A percentile compares a stretch with the other conserved stretches of the same genome.
These are phyloP conservation scores for Nothophaeocryptopus gaeumannii DNA, from an alignment of 2,329 filamentous ascomycete genomes.

Conservation along the genomic window DNA sequence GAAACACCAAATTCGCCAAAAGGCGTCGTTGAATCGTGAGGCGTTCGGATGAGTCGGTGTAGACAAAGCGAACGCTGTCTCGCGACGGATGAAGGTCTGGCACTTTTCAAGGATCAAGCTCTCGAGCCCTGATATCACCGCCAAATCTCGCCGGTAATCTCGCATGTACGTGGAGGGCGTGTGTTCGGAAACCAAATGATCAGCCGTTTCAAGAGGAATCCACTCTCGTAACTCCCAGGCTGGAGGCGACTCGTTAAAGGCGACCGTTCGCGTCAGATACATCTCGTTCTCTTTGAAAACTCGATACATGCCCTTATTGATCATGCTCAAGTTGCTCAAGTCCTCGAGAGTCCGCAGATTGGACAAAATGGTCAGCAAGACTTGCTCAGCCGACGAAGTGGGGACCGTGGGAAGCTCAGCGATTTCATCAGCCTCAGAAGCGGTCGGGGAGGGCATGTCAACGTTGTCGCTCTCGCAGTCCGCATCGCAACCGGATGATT, in stretches of 20 bases:
- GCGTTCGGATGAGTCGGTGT: slow-evolving; percentile 45
- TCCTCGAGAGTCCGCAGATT: slow-evolving; percentile 52
- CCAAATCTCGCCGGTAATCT: slow-evolving; percentile 52
- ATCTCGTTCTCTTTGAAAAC: slow-evolving; percentile 59
- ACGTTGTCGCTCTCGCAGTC: too few species aligned
- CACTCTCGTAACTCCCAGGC: slow-evolving; percentile 62
- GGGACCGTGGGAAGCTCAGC: background rate
- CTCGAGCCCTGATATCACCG: slow-evolving; percentile 55
- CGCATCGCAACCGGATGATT: too few species aligned
- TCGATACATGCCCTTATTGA: slow-evolving; percentile 57
- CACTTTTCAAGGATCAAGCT: slow-evolving; percentile 56
- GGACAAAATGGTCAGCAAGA: slow-evolving; percentile 53
- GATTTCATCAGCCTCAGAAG: background rate
- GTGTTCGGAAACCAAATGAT: slow-evolving; percentile 34
- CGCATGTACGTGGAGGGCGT: slow-evolving; percentile 53
- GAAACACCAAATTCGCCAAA: slow-evolving; percentile 66
- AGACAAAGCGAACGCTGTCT: slow-evolving; percentile 54
- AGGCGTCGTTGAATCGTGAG: slow-evolving; percentile 57
- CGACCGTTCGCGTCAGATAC: slow-evolving; percentile 49
- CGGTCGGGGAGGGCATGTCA: background rate
- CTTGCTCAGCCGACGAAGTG: slow-evolving; percentile 42
- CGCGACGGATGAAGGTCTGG: slow-evolving; percentile 54
- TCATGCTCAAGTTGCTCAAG: slow-evolving; percentile 53
- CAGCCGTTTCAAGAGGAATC: slow-evolving; percentile 40
- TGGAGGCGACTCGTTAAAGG: slow-evolving; percentile 55